Percentiles rank a stretch among this genome's conserved stretches.
These are phyloP conservation scores for Exophiala xenobiotica DNA, from an alignment of 2,329 filamentous ascomycete genomes.

Conservation along the genomic window DNA sequence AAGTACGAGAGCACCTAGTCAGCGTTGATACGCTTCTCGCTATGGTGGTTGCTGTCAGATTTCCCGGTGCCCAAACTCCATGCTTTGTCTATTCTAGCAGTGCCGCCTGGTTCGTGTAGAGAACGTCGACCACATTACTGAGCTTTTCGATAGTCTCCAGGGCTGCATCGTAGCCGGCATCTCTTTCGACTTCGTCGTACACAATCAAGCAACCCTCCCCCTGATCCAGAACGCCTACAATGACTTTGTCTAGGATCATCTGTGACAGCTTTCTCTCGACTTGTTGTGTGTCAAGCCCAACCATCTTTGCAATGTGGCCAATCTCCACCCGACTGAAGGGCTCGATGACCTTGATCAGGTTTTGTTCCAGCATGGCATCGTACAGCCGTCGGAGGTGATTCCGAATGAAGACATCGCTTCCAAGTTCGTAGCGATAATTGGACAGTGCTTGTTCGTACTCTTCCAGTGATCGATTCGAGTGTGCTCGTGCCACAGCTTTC, in stretches of 20 bases:
- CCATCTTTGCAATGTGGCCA: constrained; percentile 94
- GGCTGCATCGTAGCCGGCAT: constrained; percentile 91
- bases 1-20: too few species aligned
- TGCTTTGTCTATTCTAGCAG: constrained; percentile 70
- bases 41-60: too few species aligned
- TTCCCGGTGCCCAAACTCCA: constrained; percentile 6
- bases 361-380: constrained; percentile 98
- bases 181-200: constrained; percentile 90
- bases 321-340: constrained; percentile 97
- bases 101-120: constrained; percentile 97
- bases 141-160: constrained; percentile 95
- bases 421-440: constrained; percentile 88
- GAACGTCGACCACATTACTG: constrained; percentile 92
- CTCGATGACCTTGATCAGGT: constrained; percentile 99
- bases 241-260: constrained; percentile 99
- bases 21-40: too few species aligned
- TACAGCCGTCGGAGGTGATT: constrained; percentile 94
- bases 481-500: constrained; percentile 96
- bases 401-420: constrained; percentile 91
- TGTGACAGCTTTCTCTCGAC: constrained; percentile 97
- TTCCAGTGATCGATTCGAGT: constrained; percentile 91
- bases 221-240: constrained; percentile 95
- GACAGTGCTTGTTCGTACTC: constrained; percentile 94
- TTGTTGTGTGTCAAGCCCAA: constrained; percentile 90
- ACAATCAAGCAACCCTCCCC: constrained; percentile 97